A percentile compares a stretch with the other conserved stretches of the same genome.
Evolutionary conservation across 2,329 filamentous ascomycete species (phyloP).

Genomic region (Neonectria ditissima): DNA sequence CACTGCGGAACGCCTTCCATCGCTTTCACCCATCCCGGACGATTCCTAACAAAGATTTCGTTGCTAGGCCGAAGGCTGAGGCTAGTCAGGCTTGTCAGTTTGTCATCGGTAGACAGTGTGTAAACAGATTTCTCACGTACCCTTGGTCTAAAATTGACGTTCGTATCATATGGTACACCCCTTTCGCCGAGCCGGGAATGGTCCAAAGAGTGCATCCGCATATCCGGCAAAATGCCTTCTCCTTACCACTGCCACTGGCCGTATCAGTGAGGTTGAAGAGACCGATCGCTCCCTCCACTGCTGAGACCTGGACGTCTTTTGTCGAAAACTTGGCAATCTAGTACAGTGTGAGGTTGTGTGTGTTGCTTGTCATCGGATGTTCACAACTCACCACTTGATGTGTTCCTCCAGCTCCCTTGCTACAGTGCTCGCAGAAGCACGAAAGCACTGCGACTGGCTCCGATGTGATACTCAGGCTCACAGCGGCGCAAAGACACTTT

Average conservation of each 20-base stretch:
- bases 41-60: slow-evolving; percentile 46
- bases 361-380: accelerated
- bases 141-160: slow-evolving; percentile 35
- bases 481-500: slow-evolving; percentile 34
- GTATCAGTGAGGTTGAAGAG: slow-evolving; percentile 40
- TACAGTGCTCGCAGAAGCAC: slow-evolving; percentile 40
- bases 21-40: slow-evolving; percentile 41
- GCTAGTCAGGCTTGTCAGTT: slow-evolving; percentile 20
- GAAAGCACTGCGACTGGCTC: slow-evolving; percentile 35
- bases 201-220: slow-evolving; percentile 47
- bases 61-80: slow-evolving; percentile 35
- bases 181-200: slow-evolving; percentile 41
- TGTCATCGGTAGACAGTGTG: no score
- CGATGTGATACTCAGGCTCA: slow-evolving; percentile 26
- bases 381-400: slow-evolving; percentile 31
- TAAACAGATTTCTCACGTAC: slow-evolving; percentile 40
- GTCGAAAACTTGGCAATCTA: slow-evolving; percentile 46
- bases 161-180: slow-evolving; percentile 40
- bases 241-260: slow-evolving; percentile 40
- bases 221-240: slow-evolving; percentile 43
- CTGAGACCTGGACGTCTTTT: slow-evolving; percentile 28
- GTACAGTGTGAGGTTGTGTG: background rate
- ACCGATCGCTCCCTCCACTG: slow-evolving; percentile 11
- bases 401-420: slow-evolving; percentile 34
- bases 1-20: slow-evolving; percentile 41